Evolutionary conservation across 129 eudicot species (phyloP).

Genomic region (Glebionis coronaria): DNA sequence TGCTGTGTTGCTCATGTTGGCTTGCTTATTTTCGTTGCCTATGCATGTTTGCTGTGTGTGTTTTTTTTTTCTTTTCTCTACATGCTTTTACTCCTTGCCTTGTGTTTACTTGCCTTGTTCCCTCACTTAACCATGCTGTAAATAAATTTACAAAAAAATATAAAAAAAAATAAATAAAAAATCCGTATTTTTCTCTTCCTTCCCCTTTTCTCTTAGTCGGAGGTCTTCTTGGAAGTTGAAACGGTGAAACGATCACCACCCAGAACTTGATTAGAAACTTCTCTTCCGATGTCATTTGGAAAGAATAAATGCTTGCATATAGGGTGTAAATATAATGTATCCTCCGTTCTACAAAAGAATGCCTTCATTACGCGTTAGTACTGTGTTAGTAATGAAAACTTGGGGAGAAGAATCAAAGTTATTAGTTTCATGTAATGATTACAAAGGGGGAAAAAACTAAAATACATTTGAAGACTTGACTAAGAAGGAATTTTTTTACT

Average conservation of each 20-base stretch:
- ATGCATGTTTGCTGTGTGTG: too few species aligned
- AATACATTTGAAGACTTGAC: background rate
- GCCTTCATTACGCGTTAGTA: background rate
- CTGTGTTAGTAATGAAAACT: background rate
- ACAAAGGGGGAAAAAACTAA: background rate
- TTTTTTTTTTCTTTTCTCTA: too few species aligned
- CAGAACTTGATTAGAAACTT: background rate
- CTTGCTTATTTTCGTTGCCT: too few species aligned
- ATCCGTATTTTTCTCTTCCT: too few species aligned
- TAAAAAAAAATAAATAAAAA: too few species aligned
- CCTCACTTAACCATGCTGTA: too few species aligned
- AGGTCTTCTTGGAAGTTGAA: background rate
- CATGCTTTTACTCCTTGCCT: too few species aligned
- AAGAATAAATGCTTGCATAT: background rate
- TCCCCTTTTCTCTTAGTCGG: too few species aligned
- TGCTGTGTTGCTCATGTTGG: too few species aligned
- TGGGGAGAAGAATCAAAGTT: background rate
- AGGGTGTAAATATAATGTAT: background rate
- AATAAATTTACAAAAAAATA: too few species aligned
- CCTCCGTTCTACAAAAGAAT: background rate
- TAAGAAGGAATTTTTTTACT: background rate
- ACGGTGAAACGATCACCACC: background rate
- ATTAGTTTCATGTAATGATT: background rate
- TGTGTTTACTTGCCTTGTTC: too few species aligned
- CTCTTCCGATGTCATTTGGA: background rate